Evolutionary conservation across 225 moss, liverwort and hornwort genomes (phyloP).

Genomic region (Polytrichum commune): DNA sequence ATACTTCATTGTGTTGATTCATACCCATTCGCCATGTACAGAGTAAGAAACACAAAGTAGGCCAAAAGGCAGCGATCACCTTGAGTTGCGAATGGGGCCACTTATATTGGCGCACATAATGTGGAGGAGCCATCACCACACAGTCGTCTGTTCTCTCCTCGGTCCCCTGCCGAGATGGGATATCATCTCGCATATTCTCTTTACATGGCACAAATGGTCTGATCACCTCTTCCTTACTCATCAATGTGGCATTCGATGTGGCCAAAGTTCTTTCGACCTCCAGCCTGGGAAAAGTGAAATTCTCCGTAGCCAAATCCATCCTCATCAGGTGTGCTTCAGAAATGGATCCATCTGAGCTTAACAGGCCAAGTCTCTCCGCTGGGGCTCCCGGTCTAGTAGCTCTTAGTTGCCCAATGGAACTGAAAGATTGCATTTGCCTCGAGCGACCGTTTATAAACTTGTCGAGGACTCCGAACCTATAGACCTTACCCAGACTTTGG

Average conservation of each 20-base stretch:
- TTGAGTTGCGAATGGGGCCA: conserved; percentile 76
- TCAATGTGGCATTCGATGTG: conserved; percentile 17
- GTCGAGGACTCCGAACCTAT: conserved; percentile 5
- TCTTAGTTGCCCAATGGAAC: conserved; percentile 15
- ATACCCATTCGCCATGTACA: too few species aligned
- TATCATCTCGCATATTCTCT: conserved; percentile 45
- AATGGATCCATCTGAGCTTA: conserved; percentile 65
- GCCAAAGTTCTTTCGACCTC: conserved; percentile 5
- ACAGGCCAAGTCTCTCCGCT: conserved; percentile 24
- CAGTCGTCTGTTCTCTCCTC: conserved; percentile 30
- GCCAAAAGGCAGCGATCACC: conserved; percentile 26
- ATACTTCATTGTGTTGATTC: too few species aligned
- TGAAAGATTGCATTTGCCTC: conserved; percentile 14
- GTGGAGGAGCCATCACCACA: conserved; percentile 48
- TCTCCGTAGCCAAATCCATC: conserved; percentile 16
- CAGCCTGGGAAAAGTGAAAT: conserved; percentile 4
- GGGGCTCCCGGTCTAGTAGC: neutral
- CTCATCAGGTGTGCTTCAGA: conserved; percentile 34
- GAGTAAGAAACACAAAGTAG: too few species aligned
- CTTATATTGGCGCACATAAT: conserved; percentile 59
- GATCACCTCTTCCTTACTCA: conserved; percentile 5
- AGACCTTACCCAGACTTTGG: conserved; percentile 9
- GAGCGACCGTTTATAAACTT: neutral
- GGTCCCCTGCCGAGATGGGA: conserved; percentile 25
- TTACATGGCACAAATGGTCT: conserved; percentile 37